Evolutionary conservation across 2,329 filamentous ascomycete genomes (phyloP), one percentile per base, ranked within the genome.

Genomic region (Hymenotorrendiella dingleyae): DNA sequence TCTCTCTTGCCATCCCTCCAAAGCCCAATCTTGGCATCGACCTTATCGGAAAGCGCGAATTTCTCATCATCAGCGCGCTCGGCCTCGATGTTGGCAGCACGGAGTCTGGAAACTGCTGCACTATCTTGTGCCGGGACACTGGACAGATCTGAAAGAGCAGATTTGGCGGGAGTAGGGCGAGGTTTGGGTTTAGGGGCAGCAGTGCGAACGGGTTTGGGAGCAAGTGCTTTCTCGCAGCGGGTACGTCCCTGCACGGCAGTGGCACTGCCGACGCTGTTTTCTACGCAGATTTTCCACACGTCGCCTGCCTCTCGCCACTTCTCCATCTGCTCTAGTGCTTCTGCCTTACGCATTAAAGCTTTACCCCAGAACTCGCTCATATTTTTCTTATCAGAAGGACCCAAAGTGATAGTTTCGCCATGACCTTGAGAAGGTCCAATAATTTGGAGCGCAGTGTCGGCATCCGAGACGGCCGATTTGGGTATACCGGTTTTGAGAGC

Each of bases 301-400:
- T 71, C 68, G 0, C 80, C 81, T 1, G 93, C 93, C 38, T 97
- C 91, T 3, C 69, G 67, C 91, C 91, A 98, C 61, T 84, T 87
- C 67, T 98, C 93, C 72, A 98, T 84, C 60, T 95, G 85, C 64
- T 98, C 93, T 6, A 97, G 72, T 1, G 89, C 93, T 66, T 98
- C 93, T 1, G 93, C 93, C 68, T 97, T 97, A 41, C 93, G 84
- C 67, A 86, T 91, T 22, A 97, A 69, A 0, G 91, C 91, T 64
- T 97, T 98, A 40, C 88, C 90, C 59, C 85, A 97, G 49, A 95
- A 86, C 14, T 95, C 90, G 50, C 80, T 84, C 86, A 98, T 94
- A 36, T 91, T 84, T 53, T 94, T 93, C 16, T 70, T 69, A 43
- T 82, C 71, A n/a, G n/a, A n/a, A 6, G 67, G 67, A 42, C 74